Percentiles rank a stretch among this genome's conserved stretches.
Evolutionary conservation across 139 green algal species (phyloP).

Genomic region (Ulvella scutata): DNA sequence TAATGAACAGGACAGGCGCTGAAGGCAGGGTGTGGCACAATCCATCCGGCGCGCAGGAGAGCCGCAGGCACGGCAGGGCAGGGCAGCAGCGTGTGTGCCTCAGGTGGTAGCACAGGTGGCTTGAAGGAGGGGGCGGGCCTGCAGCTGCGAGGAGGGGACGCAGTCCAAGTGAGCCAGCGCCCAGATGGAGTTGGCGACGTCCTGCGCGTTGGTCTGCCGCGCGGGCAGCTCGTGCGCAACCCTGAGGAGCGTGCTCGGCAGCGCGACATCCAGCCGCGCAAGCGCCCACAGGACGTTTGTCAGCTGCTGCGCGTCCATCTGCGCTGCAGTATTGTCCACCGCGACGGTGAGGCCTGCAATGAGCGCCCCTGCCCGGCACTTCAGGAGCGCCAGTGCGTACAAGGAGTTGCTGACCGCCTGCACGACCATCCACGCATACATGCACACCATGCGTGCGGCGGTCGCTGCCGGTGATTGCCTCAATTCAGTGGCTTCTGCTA

Average conservation of each 20-base stretch:
- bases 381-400: background rate
- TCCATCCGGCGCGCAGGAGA: too few species aligned
- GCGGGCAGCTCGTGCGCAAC: background rate
- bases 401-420: background rate
- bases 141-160: background rate
- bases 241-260: background rate
- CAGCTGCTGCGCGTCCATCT: slow-evolving; percentile 21
- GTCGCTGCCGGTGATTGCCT: too few species aligned
- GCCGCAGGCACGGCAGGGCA: background rate
- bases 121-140: background rate
- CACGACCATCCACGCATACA: background rate
- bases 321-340: background rate
- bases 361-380: background rate
- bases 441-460: too few species aligned
- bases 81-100: background rate
- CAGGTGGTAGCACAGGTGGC: background rate
- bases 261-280: slow-evolving; percentile 7
- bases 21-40: too few species aligned
- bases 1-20: too few species aligned
- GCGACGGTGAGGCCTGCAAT: background rate
- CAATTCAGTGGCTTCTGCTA: too few species aligned
- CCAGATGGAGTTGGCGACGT: background rate
- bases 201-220: background rate
- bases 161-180: background rate
- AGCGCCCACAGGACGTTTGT: slow-evolving; percentile 25